These are phyloP conservation scores for Aspergillus nomiae DNA, from an alignment of 2,329 filamentous ascomycete genomes.

Conservation along the genomic window DNA sequence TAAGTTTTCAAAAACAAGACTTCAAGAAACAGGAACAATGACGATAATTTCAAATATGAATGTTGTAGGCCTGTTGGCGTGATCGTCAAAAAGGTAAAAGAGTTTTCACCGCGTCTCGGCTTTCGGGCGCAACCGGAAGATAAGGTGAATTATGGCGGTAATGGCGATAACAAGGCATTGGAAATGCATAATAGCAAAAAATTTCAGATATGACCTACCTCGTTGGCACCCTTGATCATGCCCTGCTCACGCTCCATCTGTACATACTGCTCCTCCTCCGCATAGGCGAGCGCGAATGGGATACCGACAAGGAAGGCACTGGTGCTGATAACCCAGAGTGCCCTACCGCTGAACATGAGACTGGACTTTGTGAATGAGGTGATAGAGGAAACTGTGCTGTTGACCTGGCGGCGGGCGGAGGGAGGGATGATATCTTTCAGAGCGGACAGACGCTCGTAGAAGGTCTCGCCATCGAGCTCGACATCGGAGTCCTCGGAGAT, in stretches of 20 bases:
- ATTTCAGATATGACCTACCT: slow-evolving; percentile 54
- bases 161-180: neutral
- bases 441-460: slow-evolving; percentile 71
- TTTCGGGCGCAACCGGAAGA: neutral
- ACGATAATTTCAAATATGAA: neutral
- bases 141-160: neutral
- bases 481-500: slow-evolving; percentile 80
- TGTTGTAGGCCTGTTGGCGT: neutral
- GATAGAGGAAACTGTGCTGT: slow-evolving; percentile 55
- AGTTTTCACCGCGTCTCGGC: slow-evolving; percentile 3
- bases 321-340: slow-evolving; percentile 87
- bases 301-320: slow-evolving; percentile 87
- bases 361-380: slow-evolving; percentile 48
- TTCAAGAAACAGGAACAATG: neutral
- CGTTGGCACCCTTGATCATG: slow-evolving; percentile 88
- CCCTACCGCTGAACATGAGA: slow-evolving; percentile 73
- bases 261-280: slow-evolving; percentile 93
- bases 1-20: neutral
- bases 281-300: slow-evolving; percentile 88
- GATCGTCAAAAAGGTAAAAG: slow-evolving; percentile 3
- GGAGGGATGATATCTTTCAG: slow-evolving; percentile 77
- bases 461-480: slow-evolving; percentile 56
- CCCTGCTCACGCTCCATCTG: slow-evolving; percentile 98
- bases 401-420: slow-evolving; percentile 68
- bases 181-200: neutral